Evolutionary conservation across 164 flowering plant species (phyloP), one percentile per base, ranked within the genome.

Genomic region (Amborella trichopoda): DNA sequence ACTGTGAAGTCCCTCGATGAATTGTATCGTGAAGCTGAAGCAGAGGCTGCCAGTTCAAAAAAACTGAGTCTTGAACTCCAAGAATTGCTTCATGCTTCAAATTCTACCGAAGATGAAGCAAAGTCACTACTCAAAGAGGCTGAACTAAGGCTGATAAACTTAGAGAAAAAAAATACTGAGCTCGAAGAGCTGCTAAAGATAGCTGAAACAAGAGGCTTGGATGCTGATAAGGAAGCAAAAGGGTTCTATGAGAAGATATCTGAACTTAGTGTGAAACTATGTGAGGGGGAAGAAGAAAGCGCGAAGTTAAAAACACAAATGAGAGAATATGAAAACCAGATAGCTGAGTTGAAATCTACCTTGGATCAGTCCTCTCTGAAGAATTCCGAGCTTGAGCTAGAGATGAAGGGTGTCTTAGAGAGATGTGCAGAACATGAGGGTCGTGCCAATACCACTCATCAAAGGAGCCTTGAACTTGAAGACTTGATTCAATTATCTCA

Each of bases 401-500:
- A 78, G 59, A 51, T 88, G 65, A 76, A 68, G 64, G 65, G 19
- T 62, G 59, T 55, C 9, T 21, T 22, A 18, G 81, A 55, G 23
- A 76, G 66, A 53, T 66, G 77, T 58, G 59, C 70, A n/a, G 81
- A 81, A 46, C 88, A 83, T 39, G 91, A 88, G 58, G 88, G 64
- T n/a, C 61, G 64, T 38, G 88, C 86, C 3, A 74, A 46, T 46
- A 60, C 48, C 23, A 62, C 54, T 23, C 82, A 78, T 54, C 75
- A 88, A 38, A 83, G 86, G 25, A 64, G 84, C 62, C 56, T 74
- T 20, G 87, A 88, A 50, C 72, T 89, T 19, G 95, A 89, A 62
- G 87, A 75, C 50, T 43, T 82, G 47, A 49, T 80, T 34, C 79
- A 89, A 60, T 13, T 45, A 21, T 72, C 90, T 44, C 73, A 76